Evolutionary conservation across 2,329 filamentous ascomycete species (phyloP), one percentile per base, ranked within the genome.

Genomic region (Fusarium chlamydosporum): DNA sequence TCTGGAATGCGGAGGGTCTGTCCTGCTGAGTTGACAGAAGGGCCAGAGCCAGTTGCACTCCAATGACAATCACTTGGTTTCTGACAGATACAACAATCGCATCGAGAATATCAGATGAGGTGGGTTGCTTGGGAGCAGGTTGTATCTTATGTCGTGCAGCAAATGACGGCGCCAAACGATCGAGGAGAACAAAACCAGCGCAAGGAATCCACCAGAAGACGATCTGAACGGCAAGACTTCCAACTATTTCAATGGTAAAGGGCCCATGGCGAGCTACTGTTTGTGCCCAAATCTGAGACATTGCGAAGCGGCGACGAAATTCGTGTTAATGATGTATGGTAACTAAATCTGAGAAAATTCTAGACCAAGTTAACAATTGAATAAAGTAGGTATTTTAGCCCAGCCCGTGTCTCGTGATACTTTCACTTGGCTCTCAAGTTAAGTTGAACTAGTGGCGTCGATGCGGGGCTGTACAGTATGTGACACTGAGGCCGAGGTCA

Each of bases 101-200:
- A 65, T 82, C 78, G 3, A 72, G 38, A 26, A 86, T 78, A n/a
- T 87, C 83, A 4, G 71, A 65, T 2, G 72, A 40, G 2, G 80
- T 83, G 2, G 85, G 85, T 68, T 86, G 84, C 50, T 82, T 83
- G 2, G 81, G 81, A 0, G 81, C 79, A 0, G 84, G 83, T 65
- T 88, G 86, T 59, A 87, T 82, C 72, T 87, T 88, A 78, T 88
- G 85, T 6, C 77, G 78, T 9, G 77, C 76, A 0, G 85, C 83
- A 67, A 86, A 87, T 10, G 70, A 45, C 0, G 86, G 85, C n/a
- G 80, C 76, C 12, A 83, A 12, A 11, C 61, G 40, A 66, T 85
- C 82, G 15, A 87, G 78, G 1, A 72, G 74, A 26, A 83, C 75
- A 67, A 83, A 86, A 50, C 80, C 29, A 11, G 74, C 67, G 7